phyloP scores from a whole-genome alignment of 345 rosid genomes.

The Microcos paniculata region DNA sequence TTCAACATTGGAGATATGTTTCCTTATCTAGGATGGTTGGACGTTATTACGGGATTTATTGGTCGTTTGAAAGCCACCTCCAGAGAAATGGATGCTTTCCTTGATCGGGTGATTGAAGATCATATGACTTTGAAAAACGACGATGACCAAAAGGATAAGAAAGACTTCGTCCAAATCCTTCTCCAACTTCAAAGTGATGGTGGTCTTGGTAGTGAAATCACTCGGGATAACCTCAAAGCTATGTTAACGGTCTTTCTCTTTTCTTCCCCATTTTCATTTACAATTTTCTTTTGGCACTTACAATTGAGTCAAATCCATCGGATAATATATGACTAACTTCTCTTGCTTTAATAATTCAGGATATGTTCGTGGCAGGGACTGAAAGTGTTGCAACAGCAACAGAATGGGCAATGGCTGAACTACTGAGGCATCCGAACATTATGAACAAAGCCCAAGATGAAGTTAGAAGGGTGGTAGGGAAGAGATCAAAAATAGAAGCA shows the following conservation, averaged over 20 bases:
- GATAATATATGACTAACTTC: neutral
- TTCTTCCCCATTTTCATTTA: no score
- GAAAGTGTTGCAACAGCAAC: neutral
- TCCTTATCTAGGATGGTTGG: slow-evolving; percentile 12
- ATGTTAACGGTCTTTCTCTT: neutral
- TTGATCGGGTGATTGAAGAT: slow-evolving; percentile 5
- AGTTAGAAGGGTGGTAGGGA: neutral
- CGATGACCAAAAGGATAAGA: neutral
- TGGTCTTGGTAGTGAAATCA: neutral
- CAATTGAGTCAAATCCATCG: neutral
- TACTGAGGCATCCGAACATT: neutral
- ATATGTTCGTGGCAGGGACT: slow-evolving; percentile 4
- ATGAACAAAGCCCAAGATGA: neutral
- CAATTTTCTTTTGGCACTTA: neutral
- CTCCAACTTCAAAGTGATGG: slow-evolving; percentile 16
- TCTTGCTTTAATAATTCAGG: neutral
- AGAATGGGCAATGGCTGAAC: slow-evolving; percentile 15
- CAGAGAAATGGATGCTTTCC: slow-evolving; percentile 7
- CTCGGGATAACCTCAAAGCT: slow-evolving; percentile 16
- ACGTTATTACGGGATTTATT: slow-evolving; percentile 5
- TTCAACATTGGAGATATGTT: neutral
- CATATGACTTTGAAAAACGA: neutral
- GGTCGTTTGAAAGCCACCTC: slow-evolving; percentile 15
- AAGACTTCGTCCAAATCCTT: slow-evolving; percentile 7
- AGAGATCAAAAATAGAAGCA: neutral